Conservation (phyloP, 1,139 yeast genomes). For the Protomyces pachydermus region DNA sequence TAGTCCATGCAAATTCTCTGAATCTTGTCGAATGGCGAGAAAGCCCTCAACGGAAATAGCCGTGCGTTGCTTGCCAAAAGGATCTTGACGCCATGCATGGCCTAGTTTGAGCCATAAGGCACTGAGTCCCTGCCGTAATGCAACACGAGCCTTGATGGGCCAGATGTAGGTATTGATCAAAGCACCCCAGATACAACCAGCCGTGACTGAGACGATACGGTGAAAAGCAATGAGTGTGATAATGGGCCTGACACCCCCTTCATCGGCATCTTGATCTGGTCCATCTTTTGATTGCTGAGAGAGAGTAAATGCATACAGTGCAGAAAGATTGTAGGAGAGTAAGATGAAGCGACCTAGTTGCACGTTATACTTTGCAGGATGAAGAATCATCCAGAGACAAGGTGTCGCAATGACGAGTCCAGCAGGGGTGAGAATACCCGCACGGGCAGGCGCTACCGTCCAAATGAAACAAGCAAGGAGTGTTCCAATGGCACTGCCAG, state of each 20-base stretch:
- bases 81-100: slow-evolving; percentile 68
- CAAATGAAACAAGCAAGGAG: slow-evolving; percentile 55
- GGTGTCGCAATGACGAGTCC: slow-evolving; percentile 60
- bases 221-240: slow-evolving; percentile 72
- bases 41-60: slow-evolving; percentile 34
- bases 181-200: slow-evolving; percentile 75
- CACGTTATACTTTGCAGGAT: slow-evolving; percentile 36
- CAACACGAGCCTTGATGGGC: slow-evolving; percentile 58
- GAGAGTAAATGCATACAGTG: slow-evolving; percentile 68
- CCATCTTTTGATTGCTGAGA: slow-evolving; percentile 50
- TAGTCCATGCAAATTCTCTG: slow-evolving; percentile 57
- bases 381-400: slow-evolving; percentile 63
- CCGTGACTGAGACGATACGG: slow-evolving; percentile 63
- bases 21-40: slow-evolving; percentile 46
- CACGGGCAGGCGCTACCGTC: slow-evolving; percentile 56
- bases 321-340: slow-evolving; percentile 72
- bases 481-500: slow-evolving; percentile 75
- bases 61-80: slow-evolving; percentile 3
- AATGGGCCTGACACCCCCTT: slow-evolving; percentile 65
- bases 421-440: slow-evolving; percentile 49
- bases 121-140: slow-evolving; percentile 55
- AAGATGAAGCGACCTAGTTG: slow-evolving; percentile 58
- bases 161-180: slow-evolving; percentile 48
- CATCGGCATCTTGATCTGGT: slow-evolving; percentile 54
- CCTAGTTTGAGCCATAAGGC: slow-evolving; percentile 75